phyloP scores from a whole-genome alignment of 345 rosid genomes.

The Mangifera indica region DNA sequence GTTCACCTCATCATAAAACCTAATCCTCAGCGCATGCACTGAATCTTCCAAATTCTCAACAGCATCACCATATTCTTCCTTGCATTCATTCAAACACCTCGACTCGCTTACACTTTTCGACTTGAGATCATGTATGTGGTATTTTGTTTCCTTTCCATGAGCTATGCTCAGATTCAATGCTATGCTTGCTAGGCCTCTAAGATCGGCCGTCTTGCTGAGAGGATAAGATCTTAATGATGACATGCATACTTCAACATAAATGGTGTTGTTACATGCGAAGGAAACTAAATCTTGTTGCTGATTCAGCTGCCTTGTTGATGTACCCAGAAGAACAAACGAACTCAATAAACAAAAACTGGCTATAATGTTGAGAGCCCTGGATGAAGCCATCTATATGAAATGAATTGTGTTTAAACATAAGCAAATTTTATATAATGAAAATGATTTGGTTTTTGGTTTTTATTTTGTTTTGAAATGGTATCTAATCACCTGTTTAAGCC shows the following conservation, averaged over 20 bases:
- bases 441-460: not conserved
- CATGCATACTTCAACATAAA: conserved; percentile 17
- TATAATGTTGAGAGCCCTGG: not conserved
- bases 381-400: not conserved
- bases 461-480: too few species aligned
- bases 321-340: not conserved
- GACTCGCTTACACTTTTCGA: not conserved
- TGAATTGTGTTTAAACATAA: not conserved
- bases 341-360: not conserved
- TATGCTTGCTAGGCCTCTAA: conserved; percentile 23
- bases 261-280: conserved; percentile 22
- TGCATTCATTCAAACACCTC: conserved; percentile 18
- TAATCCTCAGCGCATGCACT: conserved; percentile 11
- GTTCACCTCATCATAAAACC: conserved; percentile 10
- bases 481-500: not conserved
- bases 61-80: conserved; percentile 15
- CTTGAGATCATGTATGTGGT: conserved; percentile 4
- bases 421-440: not conserved
- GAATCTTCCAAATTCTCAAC: conserved; percentile 20
- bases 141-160: conserved; percentile 16
- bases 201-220: conserved; percentile 22
- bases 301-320: not conserved
- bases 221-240: conserved; percentile 29
- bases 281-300: conserved; percentile 23
- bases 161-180: conserved; percentile 19